Base-by-base conservation (phyloP, 305 asterid genomes). In the Fraxinus platypoda region DNA sequence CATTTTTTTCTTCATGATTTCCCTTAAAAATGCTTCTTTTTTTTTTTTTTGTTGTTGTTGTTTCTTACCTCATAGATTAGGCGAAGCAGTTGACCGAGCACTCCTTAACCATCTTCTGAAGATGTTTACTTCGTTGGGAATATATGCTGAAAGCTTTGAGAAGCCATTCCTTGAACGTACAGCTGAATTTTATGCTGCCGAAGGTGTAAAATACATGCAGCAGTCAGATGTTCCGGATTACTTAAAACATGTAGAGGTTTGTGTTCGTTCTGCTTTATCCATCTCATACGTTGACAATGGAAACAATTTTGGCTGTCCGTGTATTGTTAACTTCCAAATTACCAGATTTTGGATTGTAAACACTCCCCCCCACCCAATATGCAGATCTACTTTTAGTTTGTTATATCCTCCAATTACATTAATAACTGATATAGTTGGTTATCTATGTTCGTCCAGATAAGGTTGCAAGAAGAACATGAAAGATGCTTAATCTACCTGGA, bases 91-190 rank as follows among this genome's bases (percentile, higher is more conserved):
- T 83, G 98, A 95, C 86, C 91, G 99, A 83, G 88, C 99, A 81
- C 97, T 95, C 78, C 96, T 97, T 80, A 93, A 90, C 87, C 99
- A 97, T 93, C 93, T 95, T 82, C 75, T 97, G 92, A 97, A 92
- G 98, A 95, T 97, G 99, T 92, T 97, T 90, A 92, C 97, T 83
- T 95, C 99, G 38, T 88, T 97, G 90, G 99, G 99, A 80, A 97
- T 95, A 83, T 97, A 97, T 84, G 75, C 89, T 19, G 97, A 93
- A 84, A 95, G 97, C 90, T 97, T 95, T 89, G 99, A 97, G 93
- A 94, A 93, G 88, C 97, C 97, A 84, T 97, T 97, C 89, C 95
- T 97, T 78, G 94, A 93, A 85, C 82, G 92, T 34, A 97, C 99
- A 35, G 90, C 98, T 41, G 98, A 92, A 83, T 97, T 97, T 89